phyloP scores from a whole-genome alignment of 495 filamentous ascomycete species.

The Trypethelium eluteriae region DNA sequence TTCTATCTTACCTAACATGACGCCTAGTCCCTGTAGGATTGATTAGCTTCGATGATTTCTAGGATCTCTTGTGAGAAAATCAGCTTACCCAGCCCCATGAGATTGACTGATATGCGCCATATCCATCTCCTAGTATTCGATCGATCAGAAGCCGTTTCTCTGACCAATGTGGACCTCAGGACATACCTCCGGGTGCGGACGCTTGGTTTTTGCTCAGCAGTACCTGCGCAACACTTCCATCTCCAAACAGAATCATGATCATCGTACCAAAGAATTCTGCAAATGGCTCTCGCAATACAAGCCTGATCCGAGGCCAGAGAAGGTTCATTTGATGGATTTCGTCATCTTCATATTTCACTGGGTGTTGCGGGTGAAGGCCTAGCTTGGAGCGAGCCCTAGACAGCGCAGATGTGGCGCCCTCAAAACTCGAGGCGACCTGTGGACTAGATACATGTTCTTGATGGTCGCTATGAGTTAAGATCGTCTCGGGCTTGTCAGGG shows the following conservation, averaged over 20 bases:
- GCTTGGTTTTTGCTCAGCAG: constrained; percentile 39
- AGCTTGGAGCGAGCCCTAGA: constrained; percentile 14
- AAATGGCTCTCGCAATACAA: constrained; percentile 46
- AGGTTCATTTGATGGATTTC: constrained; percentile 21
- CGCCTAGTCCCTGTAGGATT: constrained; percentile 43
- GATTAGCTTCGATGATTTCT: constrained; percentile 7
- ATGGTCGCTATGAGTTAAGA: background rate
- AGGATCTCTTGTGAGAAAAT: constrained; percentile 11
- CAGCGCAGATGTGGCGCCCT: constrained; percentile 13
- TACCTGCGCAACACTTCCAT: constrained; percentile 55
- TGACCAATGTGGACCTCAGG: background rate
- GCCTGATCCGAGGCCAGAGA: constrained; percentile 44
- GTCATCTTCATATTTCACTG: background rate
- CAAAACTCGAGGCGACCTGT: background rate
- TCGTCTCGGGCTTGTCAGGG: background rate
- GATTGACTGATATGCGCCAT: constrained; percentile 53
- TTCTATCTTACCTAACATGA: constrained; percentile 48
- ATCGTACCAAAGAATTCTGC: constrained; percentile 59
- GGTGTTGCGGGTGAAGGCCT: constrained; percentile 21
- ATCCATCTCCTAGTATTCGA: background rate
- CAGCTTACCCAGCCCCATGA: constrained; percentile 50
- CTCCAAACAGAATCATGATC: constrained; percentile 56
- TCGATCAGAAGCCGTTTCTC: background rate
- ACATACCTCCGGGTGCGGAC: constrained; percentile 1
- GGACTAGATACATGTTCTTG: background rate